Conservation (phyloP, 1,284 basidiomycete genomes). For the Rhodotorula sp. region DNA sequence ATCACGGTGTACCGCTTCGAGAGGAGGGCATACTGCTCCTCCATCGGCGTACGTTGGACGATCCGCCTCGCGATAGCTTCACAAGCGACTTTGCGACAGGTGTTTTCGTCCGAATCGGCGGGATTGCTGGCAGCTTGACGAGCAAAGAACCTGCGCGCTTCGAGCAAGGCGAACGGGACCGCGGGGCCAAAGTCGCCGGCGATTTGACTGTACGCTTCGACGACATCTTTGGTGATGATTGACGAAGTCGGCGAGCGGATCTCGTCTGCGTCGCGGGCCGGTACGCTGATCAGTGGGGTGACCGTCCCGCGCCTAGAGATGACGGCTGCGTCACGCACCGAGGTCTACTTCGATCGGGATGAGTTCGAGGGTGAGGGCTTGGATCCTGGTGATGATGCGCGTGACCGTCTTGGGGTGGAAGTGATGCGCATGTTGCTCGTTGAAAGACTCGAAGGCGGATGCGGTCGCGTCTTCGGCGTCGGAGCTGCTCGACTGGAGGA, state of each 20-base stretch:
- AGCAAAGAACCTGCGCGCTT: conserved; percentile 39
- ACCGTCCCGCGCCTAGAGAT: too few species aligned
- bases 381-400: conserved; percentile 67
- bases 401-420: conserved; percentile 34
- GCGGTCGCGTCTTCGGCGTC: not conserved
- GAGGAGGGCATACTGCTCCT: conserved; percentile 35
- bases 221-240: conserved; percentile 48
- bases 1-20: conserved; percentile 67
- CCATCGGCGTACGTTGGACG: conserved; percentile 61
- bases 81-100: conserved; percentile 76
- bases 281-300: not conserved
- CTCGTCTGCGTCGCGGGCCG: conserved; percentile 12
- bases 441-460: not conserved
- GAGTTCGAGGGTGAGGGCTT: conserved; percentile 71
- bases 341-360: conserved; percentile 76
- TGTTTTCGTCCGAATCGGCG: conserved; percentile 82
- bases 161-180: conserved; percentile 53
- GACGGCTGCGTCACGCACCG: conserved; percentile 44
- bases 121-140: conserved; percentile 40
- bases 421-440: conserved; percentile 17
- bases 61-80: conserved; percentile 83
- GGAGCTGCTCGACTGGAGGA: not conserved
- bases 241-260: conserved; percentile 44
- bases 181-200: conserved; percentile 68
- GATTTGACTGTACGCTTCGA: conserved; percentile 51